phyloP scores from a whole-genome alignment of 768 basidiomycete species.

The Boletus subparvulus region DNA sequence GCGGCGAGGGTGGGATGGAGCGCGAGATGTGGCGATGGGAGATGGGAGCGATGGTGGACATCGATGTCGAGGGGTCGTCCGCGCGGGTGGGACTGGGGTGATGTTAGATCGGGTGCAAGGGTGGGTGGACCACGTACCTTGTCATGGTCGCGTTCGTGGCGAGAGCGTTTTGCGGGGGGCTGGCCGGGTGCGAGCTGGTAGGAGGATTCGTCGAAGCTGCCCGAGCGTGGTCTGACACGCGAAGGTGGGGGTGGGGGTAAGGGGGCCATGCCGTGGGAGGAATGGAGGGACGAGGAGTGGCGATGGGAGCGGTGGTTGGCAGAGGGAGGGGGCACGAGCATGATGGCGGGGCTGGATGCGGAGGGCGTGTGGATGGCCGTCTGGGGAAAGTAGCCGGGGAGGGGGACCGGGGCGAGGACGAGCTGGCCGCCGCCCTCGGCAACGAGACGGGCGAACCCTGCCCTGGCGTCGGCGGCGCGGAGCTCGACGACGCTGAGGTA shows the following conservation, averaged over 20 bases:
- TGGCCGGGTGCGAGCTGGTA: slow-evolving; percentile 34
- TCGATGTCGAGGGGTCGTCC: slow-evolving; percentile 23
- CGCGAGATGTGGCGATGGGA: slow-evolving; percentile 15
- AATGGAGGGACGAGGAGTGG: slow-evolving; percentile 24
- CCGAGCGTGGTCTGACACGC: slow-evolving; percentile 45
- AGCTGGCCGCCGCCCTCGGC: slow-evolving; percentile 45
- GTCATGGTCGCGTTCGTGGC: slow-evolving; percentile 40
- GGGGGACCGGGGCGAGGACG: slow-evolving; percentile 36
- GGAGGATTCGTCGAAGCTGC: slow-evolving; percentile 40
- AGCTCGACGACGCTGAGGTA: slow-evolving; percentile 47
- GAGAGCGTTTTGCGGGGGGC: slow-evolving; percentile 51
- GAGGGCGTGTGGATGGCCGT: slow-evolving; percentile 15
- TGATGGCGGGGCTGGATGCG: slow-evolving; percentile 25
- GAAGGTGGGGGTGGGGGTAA: slow-evolving; percentile 38
- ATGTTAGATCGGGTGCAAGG: slow-evolving; percentile 3
- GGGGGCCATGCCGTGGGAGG: slow-evolving; percentile 35
- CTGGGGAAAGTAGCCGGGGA: slow-evolving; percentile 17
- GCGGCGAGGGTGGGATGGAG: slow-evolving; percentile 12
- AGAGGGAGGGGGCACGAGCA: slow-evolving; percentile 26
- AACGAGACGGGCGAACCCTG: slow-evolving; percentile 46
- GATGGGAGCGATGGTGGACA: slow-evolving; percentile 28
- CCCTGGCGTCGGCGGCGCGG: slow-evolving; percentile 49
- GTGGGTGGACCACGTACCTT: slow-evolving; percentile 4
- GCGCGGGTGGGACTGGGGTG: slow-evolving; percentile 15
- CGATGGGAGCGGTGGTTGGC: slow-evolving; percentile 20